Percentiles rank a stretch among this genome's conserved stretches.
phyloP scores from a whole-genome alignment of 2,329 filamentous ascomycete species.

The Lomentospora prolificans region DNA sequence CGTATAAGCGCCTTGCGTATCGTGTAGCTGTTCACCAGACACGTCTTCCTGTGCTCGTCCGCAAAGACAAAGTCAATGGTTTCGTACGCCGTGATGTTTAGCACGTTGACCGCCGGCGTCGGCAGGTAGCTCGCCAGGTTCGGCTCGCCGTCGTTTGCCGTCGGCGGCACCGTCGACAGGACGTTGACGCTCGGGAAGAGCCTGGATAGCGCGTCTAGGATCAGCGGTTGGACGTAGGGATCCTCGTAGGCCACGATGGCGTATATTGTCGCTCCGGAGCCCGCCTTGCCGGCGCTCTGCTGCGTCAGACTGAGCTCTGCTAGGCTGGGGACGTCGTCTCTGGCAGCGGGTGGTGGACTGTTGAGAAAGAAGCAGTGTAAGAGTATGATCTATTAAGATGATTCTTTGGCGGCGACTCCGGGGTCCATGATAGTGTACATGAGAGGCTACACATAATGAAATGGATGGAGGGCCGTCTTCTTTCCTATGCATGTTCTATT shows the following conservation, averaged over 20 bases:
- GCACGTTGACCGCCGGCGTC: constrained; percentile 31
- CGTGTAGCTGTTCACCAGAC: constrained; percentile 79
- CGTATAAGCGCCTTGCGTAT: constrained; percentile 94
- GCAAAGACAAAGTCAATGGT: constrained; percentile 73
- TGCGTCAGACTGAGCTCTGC: not conserved
- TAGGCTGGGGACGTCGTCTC: not conserved
- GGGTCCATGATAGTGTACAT: constrained; percentile 1
- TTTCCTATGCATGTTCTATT: not conserved
- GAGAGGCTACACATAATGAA: not conserved
- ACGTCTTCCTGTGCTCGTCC: constrained; percentile 48
- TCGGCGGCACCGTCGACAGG: constrained; percentile 32
- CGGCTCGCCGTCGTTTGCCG: constrained; percentile 18
- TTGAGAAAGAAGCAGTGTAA: constrained; percentile 17
- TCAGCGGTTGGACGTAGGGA: constrained; percentile 77
- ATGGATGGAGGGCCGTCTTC: not conserved
- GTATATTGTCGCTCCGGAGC: constrained; percentile 29
- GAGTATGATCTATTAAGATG: constrained; percentile 23
- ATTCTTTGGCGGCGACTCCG: not conserved
- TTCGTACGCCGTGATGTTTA: constrained; percentile 85
- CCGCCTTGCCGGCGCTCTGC: not conserved
- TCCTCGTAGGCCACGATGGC: constrained; percentile 80
- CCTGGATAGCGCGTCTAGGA: constrained; percentile 60
- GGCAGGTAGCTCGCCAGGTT: constrained; percentile 27
- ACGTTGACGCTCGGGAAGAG: constrained; percentile 51
- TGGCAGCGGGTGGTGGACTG: not conserved